Evolutionary conservation across 306 rosid species (phyloP), one percentile per base, ranked within the genome.

Genomic region (Corylus americana): DNA sequence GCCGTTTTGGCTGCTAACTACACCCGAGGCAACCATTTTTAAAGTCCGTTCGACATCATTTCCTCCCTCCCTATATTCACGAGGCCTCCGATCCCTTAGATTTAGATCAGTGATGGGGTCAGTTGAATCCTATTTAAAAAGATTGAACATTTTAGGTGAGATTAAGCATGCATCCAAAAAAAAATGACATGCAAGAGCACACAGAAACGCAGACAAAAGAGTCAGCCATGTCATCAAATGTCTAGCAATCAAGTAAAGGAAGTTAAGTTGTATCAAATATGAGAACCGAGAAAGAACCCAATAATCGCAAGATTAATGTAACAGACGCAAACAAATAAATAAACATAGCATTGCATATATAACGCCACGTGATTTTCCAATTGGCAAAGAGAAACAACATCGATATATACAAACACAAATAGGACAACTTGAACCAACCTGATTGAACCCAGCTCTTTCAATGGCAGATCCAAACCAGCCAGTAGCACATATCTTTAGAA

Each of bases 401-500:
- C 48, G 1, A 51, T 53, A 31, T 50, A 70, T 44, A 57, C 6
- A 4, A 12, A 12, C 22, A 68, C 11, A 70, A 53, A 57, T 17
- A 73, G n/a, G 22, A 63, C 11, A 17, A 61, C 16, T 12, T 49
- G 54, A 51, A 54, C 83, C 58, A 57, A 95, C 99, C 97, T 83
- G 83, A 78, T 79, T 80, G 29, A 85, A 85, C 80, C 84, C 83
- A 31, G 91, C 86, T 84, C 76, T 80, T 59, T 93, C 94, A 20
- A 95, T 85, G 68, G 93, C 89, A 78, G 94, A 95, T 95, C 99
- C 98, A 83, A 95, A 88, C 99, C 99, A 95, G 1, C 99, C 98
- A 84, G 91, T 89, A 11, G 94, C 91, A 75, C 97, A 93, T n/a
- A 95, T 95, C 89, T 93, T 95, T 42, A 95, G 57, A 53, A 93